phyloP scores from a whole-genome alignment of 1,284 basidiomycete species.

The Trichosporon asahii region DNA sequence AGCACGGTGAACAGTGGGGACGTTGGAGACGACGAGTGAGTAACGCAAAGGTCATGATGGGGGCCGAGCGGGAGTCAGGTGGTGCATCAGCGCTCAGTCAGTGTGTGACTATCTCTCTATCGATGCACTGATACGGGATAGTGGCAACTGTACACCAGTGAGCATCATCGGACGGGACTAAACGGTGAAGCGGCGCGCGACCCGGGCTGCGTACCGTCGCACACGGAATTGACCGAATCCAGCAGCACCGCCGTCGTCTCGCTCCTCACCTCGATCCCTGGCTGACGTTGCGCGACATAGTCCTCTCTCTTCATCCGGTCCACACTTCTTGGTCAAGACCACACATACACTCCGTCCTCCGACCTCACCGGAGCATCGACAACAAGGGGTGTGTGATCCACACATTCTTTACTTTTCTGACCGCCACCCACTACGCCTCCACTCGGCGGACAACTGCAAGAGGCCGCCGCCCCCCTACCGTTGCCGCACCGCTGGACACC shows the following conservation, averaged over 20 bases:
- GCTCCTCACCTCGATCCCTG: not conserved
- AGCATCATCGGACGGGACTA: not conserved
- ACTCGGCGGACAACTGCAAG: not conserved
- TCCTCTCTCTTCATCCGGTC: too few species aligned
- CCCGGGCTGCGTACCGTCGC: not conserved
- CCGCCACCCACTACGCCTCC: not conserved
- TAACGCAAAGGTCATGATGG: not conserved
- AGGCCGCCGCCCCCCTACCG: not conserved
- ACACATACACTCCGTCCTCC: not conserved
- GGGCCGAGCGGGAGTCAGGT: not conserved
- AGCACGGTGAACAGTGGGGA: not conserved
- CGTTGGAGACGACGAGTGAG: not conserved
- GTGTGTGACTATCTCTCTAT: not conserved
- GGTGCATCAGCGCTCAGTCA: not conserved
- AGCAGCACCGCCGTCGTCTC: not conserved
- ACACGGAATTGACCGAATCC: not conserved
- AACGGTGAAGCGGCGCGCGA: not conserved
- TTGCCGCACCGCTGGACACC: not conserved
- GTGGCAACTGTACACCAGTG: not conserved
- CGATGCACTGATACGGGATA: not conserved
- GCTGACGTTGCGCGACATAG: too few species aligned
- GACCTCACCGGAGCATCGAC: not conserved
- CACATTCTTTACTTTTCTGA: not conserved
- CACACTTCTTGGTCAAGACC: not conserved
- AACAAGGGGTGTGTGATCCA: not conserved